Evolutionary conservation across 441 rosid genomes (phyloP).

Genomic region (Hypseocharis bilobata): DNA sequence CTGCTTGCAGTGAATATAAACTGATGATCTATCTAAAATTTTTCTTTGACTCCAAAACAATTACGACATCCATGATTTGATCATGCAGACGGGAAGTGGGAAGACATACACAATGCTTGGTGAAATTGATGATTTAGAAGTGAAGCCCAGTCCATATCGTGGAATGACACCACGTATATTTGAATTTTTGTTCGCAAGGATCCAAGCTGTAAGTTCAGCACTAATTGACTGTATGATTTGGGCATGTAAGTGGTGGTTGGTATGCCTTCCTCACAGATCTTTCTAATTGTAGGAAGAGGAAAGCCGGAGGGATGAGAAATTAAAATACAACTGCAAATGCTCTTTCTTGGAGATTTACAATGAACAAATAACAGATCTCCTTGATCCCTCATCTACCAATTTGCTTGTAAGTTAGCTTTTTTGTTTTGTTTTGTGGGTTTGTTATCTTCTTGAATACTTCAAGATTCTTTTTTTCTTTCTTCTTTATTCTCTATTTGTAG

Average conservation of each 20-base stretch:
- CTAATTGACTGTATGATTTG: slow-evolving; percentile 13
- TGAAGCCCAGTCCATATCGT: slow-evolving; percentile 68
- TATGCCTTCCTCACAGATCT: background rate
- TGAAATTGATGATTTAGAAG: slow-evolving; percentile 69
- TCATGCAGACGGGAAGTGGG: slow-evolving; percentile 88
- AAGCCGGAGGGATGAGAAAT: slow-evolving; percentile 80
- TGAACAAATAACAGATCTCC: slow-evolving; percentile 88
- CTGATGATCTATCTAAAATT: background rate
- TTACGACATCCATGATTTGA: slow-evolving; percentile 14
- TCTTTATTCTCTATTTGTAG: slow-evolving; percentile 32
- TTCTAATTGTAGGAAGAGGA: slow-evolving; percentile 78
- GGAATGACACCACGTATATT: slow-evolving; percentile 98
- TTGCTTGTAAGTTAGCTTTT: slow-evolving; percentile 42
- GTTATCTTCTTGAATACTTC: background rate
- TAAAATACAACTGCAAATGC: slow-evolving; percentile 87
- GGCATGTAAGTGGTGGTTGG: slow-evolving; percentile 1
- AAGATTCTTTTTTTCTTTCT: background rate
- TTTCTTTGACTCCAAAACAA: background rate
- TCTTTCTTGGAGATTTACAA: slow-evolving; percentile 93
- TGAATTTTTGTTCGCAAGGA: slow-evolving; percentile 96
- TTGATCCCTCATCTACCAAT: slow-evolving; percentile 84
- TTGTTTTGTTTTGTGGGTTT: slow-evolving; percentile 3
- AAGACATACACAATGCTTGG: slow-evolving; percentile 96
- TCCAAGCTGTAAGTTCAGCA: slow-evolving; percentile 63
- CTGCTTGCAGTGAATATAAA: slow-evolving; percentile 8